A percentile compares a stretch with the other conserved stretches of the same genome.
phyloP scores from a whole-genome alignment of 108 stramenopile genomes.

The Ochromonas danica region DNA sequence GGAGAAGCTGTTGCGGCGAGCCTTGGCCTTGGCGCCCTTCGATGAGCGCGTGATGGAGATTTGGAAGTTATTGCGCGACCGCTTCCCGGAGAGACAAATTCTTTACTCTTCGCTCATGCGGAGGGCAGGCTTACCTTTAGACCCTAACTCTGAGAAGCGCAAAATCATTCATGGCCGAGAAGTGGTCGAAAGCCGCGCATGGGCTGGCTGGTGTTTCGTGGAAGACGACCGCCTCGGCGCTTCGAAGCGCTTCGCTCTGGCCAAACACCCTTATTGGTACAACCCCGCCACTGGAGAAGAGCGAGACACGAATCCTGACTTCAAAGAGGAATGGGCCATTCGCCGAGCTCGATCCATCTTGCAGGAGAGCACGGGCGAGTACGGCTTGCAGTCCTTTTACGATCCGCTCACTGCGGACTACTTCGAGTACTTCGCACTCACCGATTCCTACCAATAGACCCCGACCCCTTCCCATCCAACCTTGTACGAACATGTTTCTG shows the following conservation, averaged over 20 bases:
- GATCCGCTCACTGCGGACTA: constrained; percentile 19
- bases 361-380: background rate
- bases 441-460: constrained; percentile 28
- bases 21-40: constrained; percentile 26
- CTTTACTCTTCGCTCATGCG: too few species aligned
- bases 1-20: constrained; percentile 25
- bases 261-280: constrained; percentile 22
- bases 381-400: constrained; percentile 5
- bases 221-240: background rate
- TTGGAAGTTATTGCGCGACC: constrained; percentile 4
- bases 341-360: background rate
- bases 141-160: constrained; percentile 3
- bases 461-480: too few species aligned
- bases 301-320: background rate
- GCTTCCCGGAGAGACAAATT: constrained; percentile 26
- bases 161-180: constrained; percentile 21
- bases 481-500: too few species aligned
- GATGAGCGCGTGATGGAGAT: constrained; percentile 22
- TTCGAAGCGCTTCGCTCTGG: background rate
- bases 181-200: constrained; percentile 10
- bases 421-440: background rate
- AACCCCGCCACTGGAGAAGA: constrained; percentile 26
- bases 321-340: constrained; percentile 22
- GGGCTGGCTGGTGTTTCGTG: constrained; percentile 28
- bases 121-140: too few species aligned